phyloP scores from a whole-genome alignment of 2,329 filamentous ascomycete genomes.

The Paecilomyces variotii region DNA sequence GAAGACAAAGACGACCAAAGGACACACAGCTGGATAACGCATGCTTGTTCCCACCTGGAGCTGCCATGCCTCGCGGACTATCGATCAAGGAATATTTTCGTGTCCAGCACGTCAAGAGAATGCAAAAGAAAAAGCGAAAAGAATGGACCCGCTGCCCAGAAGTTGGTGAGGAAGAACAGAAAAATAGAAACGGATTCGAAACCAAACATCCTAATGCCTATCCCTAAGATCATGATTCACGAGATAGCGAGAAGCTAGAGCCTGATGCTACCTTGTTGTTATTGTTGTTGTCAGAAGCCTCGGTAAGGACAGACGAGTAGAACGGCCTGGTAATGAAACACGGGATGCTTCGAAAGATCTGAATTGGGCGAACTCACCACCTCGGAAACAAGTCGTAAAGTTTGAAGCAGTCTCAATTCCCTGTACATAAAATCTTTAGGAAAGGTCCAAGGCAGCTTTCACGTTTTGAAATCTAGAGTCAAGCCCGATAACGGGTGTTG shows the following conservation, averaged over 20 bases:
- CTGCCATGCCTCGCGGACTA: not conserved
- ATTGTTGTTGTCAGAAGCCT: not conserved
- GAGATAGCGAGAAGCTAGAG: not conserved
- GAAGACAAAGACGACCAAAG: not conserved
- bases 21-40: not conserved
- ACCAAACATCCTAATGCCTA: not conserved
- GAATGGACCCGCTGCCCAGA: not conserved
- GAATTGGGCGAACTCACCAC: not conserved
- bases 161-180: not conserved
- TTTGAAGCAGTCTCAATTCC: not conserved
- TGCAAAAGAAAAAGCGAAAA: not conserved
- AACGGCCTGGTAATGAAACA: not conserved
- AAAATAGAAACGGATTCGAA: not conserved
- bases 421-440: not conserved
- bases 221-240: not conserved
- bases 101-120: not conserved
- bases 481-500: not conserved
- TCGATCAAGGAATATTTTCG: not conserved
- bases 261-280: not conserved
- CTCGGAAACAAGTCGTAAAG: too few species aligned
- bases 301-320: not conserved
- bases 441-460: not conserved
- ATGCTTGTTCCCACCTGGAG: not conserved
- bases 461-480: not conserved
- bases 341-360: not conserved